phyloP scores from a whole-genome alignment of 2,329 filamentous ascomycete species.

The Fusarium goolgardi region DNA sequence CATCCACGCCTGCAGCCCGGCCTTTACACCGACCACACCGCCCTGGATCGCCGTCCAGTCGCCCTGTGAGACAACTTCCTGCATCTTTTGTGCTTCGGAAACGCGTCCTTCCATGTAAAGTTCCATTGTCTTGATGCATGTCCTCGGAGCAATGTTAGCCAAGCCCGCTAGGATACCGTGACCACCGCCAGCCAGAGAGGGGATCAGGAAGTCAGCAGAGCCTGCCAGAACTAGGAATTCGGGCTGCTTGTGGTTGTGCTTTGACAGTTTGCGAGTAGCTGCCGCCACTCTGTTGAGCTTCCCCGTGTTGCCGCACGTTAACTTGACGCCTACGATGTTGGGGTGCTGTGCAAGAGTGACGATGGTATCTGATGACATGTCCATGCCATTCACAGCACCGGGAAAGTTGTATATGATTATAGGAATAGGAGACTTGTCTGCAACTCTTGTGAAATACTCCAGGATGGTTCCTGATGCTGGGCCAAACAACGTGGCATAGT shows the following conservation, averaged over 20 bases:
- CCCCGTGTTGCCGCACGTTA: slow-evolving; percentile 77
- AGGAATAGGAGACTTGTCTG: slow-evolving; percentile 71
- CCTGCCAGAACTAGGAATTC: slow-evolving; percentile 78
- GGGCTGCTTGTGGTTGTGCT: slow-evolving; percentile 22
- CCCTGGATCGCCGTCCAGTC: slow-evolving; percentile 80
- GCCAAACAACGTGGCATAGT: slow-evolving; percentile 76
- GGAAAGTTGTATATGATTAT: slow-evolving; percentile 78
- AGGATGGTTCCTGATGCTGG: slow-evolving; percentile 63
- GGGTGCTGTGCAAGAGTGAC: slow-evolving; percentile 69
- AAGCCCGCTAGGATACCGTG: slow-evolving; percentile 78
- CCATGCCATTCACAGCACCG: slow-evolving; percentile 71
- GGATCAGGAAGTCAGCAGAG: slow-evolving; percentile 78
- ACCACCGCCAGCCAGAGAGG: slow-evolving; percentile 74
- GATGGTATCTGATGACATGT: slow-evolving; percentile 72
- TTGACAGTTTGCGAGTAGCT: slow-evolving; percentile 61
- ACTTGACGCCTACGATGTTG: slow-evolving; percentile 76
- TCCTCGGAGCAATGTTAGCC: slow-evolving; percentile 76
- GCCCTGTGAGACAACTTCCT: slow-evolving; percentile 73
- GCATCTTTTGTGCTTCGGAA: slow-evolving; percentile 70
- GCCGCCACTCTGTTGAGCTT: slow-evolving; percentile 74
- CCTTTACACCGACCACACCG: slow-evolving; percentile 78
- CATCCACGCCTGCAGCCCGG: slow-evolving; percentile 72
- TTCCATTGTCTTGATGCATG: slow-evolving; percentile 70
- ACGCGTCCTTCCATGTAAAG: slow-evolving; percentile 69
- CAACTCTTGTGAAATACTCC: slow-evolving; percentile 74